Percentiles rank a stretch among this genome's conserved stretches.
Conservation (phyloP, 2,329 filamentous ascomycete species). For the Thyridium curvatum region DNA sequence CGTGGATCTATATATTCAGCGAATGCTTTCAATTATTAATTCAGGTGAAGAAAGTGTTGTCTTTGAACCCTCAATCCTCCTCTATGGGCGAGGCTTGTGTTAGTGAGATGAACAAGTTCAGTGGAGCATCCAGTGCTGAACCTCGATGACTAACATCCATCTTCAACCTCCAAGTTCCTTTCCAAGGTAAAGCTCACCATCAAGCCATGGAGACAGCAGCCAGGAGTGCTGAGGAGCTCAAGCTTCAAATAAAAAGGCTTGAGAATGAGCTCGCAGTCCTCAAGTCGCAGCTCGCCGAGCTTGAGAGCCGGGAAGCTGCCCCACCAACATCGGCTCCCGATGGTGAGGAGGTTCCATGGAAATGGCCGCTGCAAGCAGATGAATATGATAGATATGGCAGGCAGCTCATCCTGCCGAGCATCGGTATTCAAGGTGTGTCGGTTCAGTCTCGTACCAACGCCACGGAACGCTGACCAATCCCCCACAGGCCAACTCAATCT, state of each 20-base stretch:
- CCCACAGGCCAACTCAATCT: slow-evolving; percentile 67
- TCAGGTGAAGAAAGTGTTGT: too few relatives aligned
- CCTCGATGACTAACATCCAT: too few relatives aligned
- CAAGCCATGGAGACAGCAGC: slow-evolving; percentile 23
- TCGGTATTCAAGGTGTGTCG: slow-evolving; percentile 66
- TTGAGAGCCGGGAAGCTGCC: slow-evolving; percentile 22
- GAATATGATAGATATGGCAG: slow-evolving; percentile 86
- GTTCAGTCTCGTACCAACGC: background rate
- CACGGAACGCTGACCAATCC: too few relatives aligned
- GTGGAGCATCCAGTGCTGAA: too few relatives aligned
- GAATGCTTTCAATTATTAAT: too few relatives aligned
- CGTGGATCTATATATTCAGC: too few relatives aligned
- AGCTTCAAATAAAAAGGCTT: slow-evolving; percentile 36
- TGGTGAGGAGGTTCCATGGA: slow-evolving; percentile 22
- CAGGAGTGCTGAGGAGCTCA: slow-evolving; percentile 29
- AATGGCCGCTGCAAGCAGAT: slow-evolving; percentile 63
- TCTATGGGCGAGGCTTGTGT: too few relatives aligned
- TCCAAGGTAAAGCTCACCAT: too few relatives aligned
- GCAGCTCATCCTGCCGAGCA: slow-evolving; percentile 80
- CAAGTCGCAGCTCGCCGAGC: slow-evolving; percentile 34
- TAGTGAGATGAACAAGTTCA: too few relatives aligned
- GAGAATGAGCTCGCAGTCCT: slow-evolving; percentile 42
- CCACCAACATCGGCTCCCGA: slow-evolving; percentile 4
- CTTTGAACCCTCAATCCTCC: too few relatives aligned
- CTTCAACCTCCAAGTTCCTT: too few relatives aligned